Evolutionary conservation across 2,329 filamentous ascomycete genomes (phyloP).

Genomic region (Sporothrix pseudoabietina): DNA sequence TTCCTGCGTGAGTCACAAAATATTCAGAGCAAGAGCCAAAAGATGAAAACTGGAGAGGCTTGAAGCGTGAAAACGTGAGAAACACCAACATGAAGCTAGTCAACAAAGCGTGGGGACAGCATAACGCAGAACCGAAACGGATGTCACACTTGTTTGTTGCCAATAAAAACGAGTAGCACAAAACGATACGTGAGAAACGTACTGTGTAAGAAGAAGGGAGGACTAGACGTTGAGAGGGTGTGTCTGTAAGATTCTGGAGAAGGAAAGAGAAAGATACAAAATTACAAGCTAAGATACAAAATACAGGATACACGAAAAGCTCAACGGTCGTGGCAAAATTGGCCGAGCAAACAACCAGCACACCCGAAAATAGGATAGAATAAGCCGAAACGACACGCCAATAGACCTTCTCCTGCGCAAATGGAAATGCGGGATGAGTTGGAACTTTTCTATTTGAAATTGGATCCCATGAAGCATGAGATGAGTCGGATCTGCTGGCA

Average conservation of each 20-base stretch:
- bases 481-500: neutral
- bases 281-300: neutral
- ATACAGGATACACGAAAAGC: neutral
- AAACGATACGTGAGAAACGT: neutral
- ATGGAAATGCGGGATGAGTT: neutral
- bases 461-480: neutral
- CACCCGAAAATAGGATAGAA: neutral
- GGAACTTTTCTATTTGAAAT: neutral
- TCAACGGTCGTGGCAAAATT: neutral
- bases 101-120: neutral
- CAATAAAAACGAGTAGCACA: too few species aligned
- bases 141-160: too few species aligned
- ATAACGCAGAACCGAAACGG: neutral
- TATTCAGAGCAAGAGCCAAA: neutral
- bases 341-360: neutral
- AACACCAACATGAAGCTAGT: neutral
- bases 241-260: neutral
- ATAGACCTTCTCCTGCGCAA: neutral
- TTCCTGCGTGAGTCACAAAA: constrained; percentile 4
- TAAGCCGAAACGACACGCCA: neutral
- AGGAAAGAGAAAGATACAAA: neutral
- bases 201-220: neutral
- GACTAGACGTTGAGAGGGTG: neutral
- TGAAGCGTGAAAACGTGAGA: neutral
- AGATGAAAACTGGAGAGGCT: neutral